Percentiles rank a stretch among this genome's conserved stretches.
Conservation (phyloP, 768 basidiomycete species). For the Stropharia rugosoannulata region DNA sequence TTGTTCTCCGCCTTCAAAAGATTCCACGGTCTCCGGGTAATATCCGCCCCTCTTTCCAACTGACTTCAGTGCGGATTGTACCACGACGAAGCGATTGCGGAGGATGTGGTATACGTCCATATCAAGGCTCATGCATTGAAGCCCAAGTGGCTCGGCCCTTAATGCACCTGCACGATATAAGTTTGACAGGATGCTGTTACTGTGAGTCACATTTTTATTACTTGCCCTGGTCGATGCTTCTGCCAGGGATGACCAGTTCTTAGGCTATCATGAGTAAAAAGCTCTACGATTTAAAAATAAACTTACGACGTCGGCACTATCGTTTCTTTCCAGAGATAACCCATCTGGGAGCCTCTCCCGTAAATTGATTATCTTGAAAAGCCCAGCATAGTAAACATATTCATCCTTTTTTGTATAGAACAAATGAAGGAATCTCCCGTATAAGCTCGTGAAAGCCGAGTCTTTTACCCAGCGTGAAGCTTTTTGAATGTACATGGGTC, state of each 20-base stretch:
- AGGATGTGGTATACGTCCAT: neutral
- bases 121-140: neutral
- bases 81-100: neutral
- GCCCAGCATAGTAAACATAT: neutral
- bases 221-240: neutral
- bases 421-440: neutral
- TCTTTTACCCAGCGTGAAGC: neutral
- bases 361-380: neutral
- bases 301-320: neutral
- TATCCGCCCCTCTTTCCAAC: neutral
- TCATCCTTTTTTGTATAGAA: neutral
- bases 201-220: neutral
- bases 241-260: neutral
- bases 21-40: neutral
- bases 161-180: neutral
- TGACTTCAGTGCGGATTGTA: neutral
- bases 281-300: neutral
- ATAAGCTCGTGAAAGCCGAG: neutral
- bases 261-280: neutral
- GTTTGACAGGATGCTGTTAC: neutral
- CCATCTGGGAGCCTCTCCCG: neutral
- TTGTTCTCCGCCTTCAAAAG: too few relatives aligned
- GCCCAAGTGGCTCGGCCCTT: neutral
- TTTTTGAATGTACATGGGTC: neutral
- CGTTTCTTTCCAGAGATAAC: neutral